Percentiles rank a stretch among this genome's conserved stretches.
Conservation (phyloP, 345 rosid species). For the Hibiscus syriacus region DNA sequence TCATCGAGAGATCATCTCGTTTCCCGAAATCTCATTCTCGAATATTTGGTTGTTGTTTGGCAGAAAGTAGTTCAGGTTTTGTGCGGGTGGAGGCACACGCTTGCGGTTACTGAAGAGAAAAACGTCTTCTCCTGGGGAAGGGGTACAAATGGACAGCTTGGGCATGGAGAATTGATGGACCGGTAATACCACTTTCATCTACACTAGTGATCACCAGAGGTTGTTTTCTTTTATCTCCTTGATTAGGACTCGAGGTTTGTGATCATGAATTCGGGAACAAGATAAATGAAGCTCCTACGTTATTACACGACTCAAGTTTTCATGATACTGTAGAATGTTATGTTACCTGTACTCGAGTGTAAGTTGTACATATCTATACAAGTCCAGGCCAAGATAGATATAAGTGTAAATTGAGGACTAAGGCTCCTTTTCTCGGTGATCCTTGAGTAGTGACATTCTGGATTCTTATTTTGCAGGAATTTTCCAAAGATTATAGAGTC, state of each 20-base stretch:
- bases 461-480: slow-evolving; percentile 43
- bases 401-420: neutral
- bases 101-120: slow-evolving; percentile 72
- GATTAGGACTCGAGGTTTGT: neutral
- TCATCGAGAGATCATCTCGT: slow-evolving; percentile 8
- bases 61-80: slow-evolving; percentile 81
- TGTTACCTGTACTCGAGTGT: neutral
- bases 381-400: too few relatives aligned
- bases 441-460: neutral
- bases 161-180: slow-evolving; percentile 68
- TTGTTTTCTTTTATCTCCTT: neutral
- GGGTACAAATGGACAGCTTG: slow-evolving; percentile 99
- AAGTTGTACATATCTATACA: too few relatives aligned
- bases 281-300: neutral
- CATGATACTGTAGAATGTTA: neutral
- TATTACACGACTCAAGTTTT: neutral
- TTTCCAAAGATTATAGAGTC: slow-evolving; percentile 63
- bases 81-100: slow-evolving; percentile 97
- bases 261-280: neutral
- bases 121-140: slow-evolving; percentile 97
- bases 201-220: neutral
- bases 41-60: slow-evolving; percentile 12
- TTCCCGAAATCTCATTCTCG: neutral
- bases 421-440: neutral
- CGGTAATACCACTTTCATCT: slow-evolving; percentile 39